Evolutionary conservation across 1,284 basidiomycete genomes (phyloP), one percentile per base, ranked within the genome.

Genomic region (Stygiomarasmius scandens): DNA sequence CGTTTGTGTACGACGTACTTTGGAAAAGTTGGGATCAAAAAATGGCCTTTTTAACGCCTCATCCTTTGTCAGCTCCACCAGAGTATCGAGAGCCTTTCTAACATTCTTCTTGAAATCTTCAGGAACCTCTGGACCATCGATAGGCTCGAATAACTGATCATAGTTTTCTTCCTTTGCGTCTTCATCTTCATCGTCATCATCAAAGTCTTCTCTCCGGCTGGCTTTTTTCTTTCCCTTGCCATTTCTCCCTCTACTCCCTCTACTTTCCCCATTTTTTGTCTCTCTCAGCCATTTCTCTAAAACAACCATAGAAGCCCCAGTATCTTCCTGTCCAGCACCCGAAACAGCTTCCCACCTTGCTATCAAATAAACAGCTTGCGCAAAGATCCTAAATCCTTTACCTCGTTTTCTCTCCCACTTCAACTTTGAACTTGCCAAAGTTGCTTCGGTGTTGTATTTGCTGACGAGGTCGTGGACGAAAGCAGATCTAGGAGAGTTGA

Each of bases 311-410:
- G 29, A 69, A 5, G 55, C 52, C 16, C 65, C 64, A 6, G 75
- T 74, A 25, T 12, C 41, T 32, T 32, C 29, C 12, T 12, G 6
- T 6, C 29, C 12, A 5, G 4, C 38, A 41, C 11, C 5, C 16
- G 38, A 4, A 19, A 12, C 38, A 19, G 32, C 14, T 34, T 34
- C 16, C 64, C 71, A 80, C 22, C 73, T 12, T 12, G 12, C 29
- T 12, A 32, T 12, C 29, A 32, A 12, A 6, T 32, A 32, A 32
- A 89, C 70, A 0, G 81, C 74, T 24, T 80, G 78, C 0, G 84
- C 76, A 12, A 89, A 68, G 58, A 82, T 82, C 3, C 87, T 81
- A 67, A 86, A 90, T 64, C 87, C 87, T 11, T 73, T 76, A 0
- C 84, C 88, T 1, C 89, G 81, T 1, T 72, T 72, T 20, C 76